Evolutionary conservation across 2,329 filamentous ascomycete species (phyloP).

Genomic region (Diplodia seriata): DNA sequence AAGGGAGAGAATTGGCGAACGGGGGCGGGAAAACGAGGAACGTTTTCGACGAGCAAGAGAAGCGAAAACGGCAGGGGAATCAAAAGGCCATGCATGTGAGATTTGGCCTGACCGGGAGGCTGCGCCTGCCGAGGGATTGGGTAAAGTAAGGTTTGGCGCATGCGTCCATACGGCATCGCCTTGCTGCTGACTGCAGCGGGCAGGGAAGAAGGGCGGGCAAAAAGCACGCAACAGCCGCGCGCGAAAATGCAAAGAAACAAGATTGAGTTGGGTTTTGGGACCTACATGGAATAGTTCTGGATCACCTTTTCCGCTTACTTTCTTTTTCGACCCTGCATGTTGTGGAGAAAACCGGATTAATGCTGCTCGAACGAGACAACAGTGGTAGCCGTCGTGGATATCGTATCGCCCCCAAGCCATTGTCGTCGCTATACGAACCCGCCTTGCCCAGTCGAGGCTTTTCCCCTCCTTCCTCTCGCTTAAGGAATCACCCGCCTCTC

Average conservation of each 20-base stretch:
- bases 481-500: neutral
- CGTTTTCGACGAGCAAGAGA: neutral
- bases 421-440: too few relatives aligned
- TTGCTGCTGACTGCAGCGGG: neutral
- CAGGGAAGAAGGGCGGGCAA: neutral
- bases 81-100: conserved; percentile 6
- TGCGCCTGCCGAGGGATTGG: conserved; percentile 7
- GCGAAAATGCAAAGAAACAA: conserved; percentile 9
- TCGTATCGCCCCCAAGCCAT: too few relatives aligned
- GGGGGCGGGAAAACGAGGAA: neutral
- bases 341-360: neutral
- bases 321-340: neutral
- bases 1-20: neutral
- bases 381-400: too few relatives aligned
- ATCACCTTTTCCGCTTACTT: neutral
- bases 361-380: too few relatives aligned
- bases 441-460: too few relatives aligned
- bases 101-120: neutral
- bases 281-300: neutral
- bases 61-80: neutral
- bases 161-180: neutral
- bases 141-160: neutral
- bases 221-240: neutral
- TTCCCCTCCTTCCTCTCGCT: neutral
- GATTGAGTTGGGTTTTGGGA: neutral